Evolutionary conservation across 331 rosid genomes (phyloP).

Genomic region (Rhamnella rubrinervis): DNA sequence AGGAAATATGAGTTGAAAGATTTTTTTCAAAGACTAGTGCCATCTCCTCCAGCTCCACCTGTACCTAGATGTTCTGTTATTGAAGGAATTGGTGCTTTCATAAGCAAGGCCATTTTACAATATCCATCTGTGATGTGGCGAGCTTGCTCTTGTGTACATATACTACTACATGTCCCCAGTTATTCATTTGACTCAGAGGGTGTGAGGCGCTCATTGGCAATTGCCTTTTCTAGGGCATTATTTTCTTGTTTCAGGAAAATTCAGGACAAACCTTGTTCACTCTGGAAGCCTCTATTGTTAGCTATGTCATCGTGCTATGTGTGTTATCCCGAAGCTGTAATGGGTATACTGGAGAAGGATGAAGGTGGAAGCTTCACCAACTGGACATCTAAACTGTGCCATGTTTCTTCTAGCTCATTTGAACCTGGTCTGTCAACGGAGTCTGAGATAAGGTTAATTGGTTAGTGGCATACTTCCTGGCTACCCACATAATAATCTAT

Average conservation of each 20-base stretch:
- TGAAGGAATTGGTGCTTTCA: slow-evolving; percentile 66
- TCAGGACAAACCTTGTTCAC: slow-evolving; percentile 46
- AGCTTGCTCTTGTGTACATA: slow-evolving; percentile 84
- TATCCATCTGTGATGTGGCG: slow-evolving; percentile 77
- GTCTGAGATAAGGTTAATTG: slow-evolving; percentile 72
- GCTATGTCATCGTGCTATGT: slow-evolving; percentile 81
- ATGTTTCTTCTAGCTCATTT: slow-evolving; percentile 47
- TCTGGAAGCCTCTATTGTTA: slow-evolving; percentile 84
- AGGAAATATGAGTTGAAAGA: slow-evolving; percentile 42
- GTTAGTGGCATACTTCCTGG: slow-evolving; percentile 42
- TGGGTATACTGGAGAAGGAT: slow-evolving; percentile 64
- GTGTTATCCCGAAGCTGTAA: slow-evolving; percentile 69
- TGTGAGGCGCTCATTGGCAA: slow-evolving; percentile 61
- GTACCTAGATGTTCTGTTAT: slow-evolving; percentile 68
- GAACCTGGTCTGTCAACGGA: slow-evolving; percentile 51
- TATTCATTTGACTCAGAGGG: slow-evolving; percentile 61
- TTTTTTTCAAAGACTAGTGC: slow-evolving; percentile 59
- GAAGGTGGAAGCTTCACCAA: slow-evolving; percentile 52
- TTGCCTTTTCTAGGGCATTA: slow-evolving; percentile 55
- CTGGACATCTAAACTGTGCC: slow-evolving; percentile 72
- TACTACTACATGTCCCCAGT: slow-evolving; percentile 59
- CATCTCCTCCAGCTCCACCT: slow-evolving; percentile 78
- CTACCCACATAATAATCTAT: not conserved
- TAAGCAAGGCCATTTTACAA: slow-evolving; percentile 69
- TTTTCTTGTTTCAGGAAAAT: slow-evolving; percentile 56